phyloP scores from a whole-genome alignment of 202 grass and related monocot genomes.

The Brachypodium distachyon region DNA sequence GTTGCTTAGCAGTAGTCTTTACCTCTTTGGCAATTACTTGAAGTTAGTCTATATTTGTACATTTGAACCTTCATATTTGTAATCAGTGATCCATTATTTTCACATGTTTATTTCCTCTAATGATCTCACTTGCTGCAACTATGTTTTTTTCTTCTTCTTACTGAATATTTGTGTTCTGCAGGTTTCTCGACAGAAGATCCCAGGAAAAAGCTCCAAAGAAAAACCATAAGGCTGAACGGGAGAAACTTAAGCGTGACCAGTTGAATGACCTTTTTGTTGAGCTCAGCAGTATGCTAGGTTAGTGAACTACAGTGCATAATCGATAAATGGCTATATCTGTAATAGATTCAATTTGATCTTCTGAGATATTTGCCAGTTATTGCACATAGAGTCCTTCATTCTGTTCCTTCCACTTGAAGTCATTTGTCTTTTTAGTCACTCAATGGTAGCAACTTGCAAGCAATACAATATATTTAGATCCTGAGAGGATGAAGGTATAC shows the following conservation, averaged over 20 bases:
- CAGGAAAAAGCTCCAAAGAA: constrained; percentile 59
- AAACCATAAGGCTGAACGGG: constrained; percentile 70
- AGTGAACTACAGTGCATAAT: background rate
- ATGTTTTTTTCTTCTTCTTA: background rate
- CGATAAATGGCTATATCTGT: background rate
- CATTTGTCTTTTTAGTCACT: constrained; percentile 4
- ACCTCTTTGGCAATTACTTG: background rate
- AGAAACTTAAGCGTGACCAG: constrained; percentile 75
- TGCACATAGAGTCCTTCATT: background rate
- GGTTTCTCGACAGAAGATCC: constrained; percentile 34
- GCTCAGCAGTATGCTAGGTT: constrained; percentile 66
- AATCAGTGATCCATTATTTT: background rate
- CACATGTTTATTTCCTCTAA: background rate
- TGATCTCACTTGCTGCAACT: background rate
- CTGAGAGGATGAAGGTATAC: background rate
- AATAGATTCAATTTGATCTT: background rate
- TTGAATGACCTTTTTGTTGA: constrained; percentile 76
- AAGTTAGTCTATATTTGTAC: background rate
- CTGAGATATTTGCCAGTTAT: background rate
- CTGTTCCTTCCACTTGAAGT: background rate
- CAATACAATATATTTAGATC: background rate
- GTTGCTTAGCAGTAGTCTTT: background rate
- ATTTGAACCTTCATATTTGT: constrained; percentile 1
- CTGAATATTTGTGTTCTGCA: constrained; percentile 18
- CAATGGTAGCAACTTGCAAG: constrained; percentile 9